Base-by-base conservation (phyloP, 2,329 filamentous ascomycete genomes). In the Cercospora beticola region DNA sequence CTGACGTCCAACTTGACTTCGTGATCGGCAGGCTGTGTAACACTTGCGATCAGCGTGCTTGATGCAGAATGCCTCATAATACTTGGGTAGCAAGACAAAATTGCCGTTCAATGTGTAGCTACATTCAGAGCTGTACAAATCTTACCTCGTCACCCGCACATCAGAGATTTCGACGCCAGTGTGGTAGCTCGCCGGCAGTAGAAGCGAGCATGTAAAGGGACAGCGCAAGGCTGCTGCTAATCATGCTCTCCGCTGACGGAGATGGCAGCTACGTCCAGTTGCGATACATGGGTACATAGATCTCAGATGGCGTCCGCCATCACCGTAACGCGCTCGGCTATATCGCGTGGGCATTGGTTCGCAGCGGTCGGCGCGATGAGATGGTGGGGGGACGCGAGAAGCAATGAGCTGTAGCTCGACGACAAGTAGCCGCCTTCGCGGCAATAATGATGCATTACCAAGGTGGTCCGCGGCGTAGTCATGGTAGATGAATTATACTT, bases 291-390 rank as follows among this genome's bases (percentile, higher is more conserved):
- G 31, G 52, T 30, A 21, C 63, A 26, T 2, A 18, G 28, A 62
- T 62, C 36, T 62, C 33, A 62, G 60, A 62, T 62, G 33, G 36
- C 26, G 60, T 30, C 36, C 26, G 60, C 33, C 40, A 52, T 21
- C 30, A 26, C 60, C 60, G 60, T 40, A 28, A 40, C 8, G n/a
- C 9, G 21, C 26, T 46, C 60, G 60, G 26, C 14, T 46, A 62
- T 10, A 40, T 16, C 40, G 60, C 23, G 23, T 46, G 60, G 60
- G 60, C 60, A 62, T 62, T 62, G 60, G 60, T 62, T 62, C 60
- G 60, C 60, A 62, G 60, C 23, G 26, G 12, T 52, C 60, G 40
- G 23, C 18, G 21, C 18, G 21, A 52, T 23, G 60, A 36, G 60
- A 62, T 46, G 60, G 40, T 46, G 60, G 31, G 60, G 57, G 57